These are phyloP conservation scores for Alternaria metachromatica DNA, from an alignment of 2,329 filamentous ascomycete genomes.

Conservation along the genomic window DNA sequence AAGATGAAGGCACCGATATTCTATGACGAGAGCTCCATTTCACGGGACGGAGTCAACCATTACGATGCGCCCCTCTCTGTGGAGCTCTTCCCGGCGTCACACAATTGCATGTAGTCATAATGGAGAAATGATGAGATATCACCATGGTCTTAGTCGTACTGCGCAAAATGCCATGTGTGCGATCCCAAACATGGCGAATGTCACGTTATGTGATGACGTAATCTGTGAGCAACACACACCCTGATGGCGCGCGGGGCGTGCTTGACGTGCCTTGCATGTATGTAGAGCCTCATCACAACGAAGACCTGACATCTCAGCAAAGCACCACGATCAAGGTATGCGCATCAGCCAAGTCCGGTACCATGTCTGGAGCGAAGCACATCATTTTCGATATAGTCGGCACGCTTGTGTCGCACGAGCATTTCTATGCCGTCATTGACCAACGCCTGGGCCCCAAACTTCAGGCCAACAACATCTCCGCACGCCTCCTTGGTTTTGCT, in stretches of 20 bases:
- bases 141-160: too few relatives aligned
- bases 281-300: too few relatives aligned
- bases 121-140: neutral
- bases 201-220: neutral
- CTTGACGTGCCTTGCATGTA: neutral
- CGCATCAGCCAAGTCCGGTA: too few relatives aligned
- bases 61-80: neutral
- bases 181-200: too few relatives aligned
- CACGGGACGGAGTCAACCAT: neutral
- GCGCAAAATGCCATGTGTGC: neutral
- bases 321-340: too few relatives aligned
- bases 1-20: neutral
- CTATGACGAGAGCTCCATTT: neutral
- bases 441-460: conserved; percentile 53
- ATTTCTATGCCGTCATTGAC: conserved; percentile 53
- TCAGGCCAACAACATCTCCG: conserved; percentile 47
- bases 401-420: conserved; percentile 58
- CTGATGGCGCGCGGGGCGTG: neutral
- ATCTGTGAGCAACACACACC: neutral
- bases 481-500: conserved; percentile 54
- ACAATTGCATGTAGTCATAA: neutral
- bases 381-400: conserved; percentile 55
- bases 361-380: conserved; percentile 9
- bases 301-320: too few relatives aligned
- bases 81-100: neutral